These are phyloP conservation scores for Schizothecium vesticola DNA, from an alignment of 495 filamentous ascomycete genomes.

Conservation along the genomic window DNA sequence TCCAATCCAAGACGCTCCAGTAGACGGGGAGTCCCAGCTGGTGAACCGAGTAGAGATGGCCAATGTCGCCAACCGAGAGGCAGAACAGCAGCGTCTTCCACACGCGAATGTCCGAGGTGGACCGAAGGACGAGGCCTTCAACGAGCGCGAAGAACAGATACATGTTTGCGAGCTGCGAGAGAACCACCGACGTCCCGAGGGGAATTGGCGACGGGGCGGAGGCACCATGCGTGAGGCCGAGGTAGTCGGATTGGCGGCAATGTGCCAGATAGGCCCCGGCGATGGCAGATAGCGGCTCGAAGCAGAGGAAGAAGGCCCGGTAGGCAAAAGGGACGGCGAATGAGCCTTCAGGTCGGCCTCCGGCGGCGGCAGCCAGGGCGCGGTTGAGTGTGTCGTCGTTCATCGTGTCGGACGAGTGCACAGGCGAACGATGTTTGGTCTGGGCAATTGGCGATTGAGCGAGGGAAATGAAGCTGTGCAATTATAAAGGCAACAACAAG, in stretches of 20 bases:
- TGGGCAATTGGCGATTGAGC: neutral
- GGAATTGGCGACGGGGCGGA: constrained; percentile 38
- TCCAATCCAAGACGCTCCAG: constrained; percentile 54
- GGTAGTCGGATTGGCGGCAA: constrained; percentile 51
- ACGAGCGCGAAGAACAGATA: constrained; percentile 64
- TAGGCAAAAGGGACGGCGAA: constrained; percentile 46
- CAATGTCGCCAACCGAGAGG: constrained; percentile 60
- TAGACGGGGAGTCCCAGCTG: constrained; percentile 49
- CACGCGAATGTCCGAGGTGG: constrained; percentile 54
- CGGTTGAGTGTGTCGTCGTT: constrained; percentile 2
- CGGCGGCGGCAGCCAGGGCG: neutral
- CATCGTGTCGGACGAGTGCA: constrained; percentile 1
- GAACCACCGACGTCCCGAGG: constrained; percentile 46
- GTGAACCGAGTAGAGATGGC: constrained; percentile 57
- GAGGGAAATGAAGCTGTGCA: neutral
- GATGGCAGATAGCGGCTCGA: constrained; percentile 63
- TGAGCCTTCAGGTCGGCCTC: constrained; percentile 3
- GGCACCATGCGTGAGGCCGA: constrained; percentile 50
- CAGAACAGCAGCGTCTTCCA: constrained; percentile 59
- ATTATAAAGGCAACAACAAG: neutral
- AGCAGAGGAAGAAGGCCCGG: constrained; percentile 57
- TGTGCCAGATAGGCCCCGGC: constrained; percentile 59
- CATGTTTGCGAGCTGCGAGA: constrained; percentile 60
- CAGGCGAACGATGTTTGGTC: neutral
- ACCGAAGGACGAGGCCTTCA: constrained; percentile 62